phyloP scores from a whole-genome alignment of 176 grass and related monocot genomes.

The Hordeum marinum region DNA sequence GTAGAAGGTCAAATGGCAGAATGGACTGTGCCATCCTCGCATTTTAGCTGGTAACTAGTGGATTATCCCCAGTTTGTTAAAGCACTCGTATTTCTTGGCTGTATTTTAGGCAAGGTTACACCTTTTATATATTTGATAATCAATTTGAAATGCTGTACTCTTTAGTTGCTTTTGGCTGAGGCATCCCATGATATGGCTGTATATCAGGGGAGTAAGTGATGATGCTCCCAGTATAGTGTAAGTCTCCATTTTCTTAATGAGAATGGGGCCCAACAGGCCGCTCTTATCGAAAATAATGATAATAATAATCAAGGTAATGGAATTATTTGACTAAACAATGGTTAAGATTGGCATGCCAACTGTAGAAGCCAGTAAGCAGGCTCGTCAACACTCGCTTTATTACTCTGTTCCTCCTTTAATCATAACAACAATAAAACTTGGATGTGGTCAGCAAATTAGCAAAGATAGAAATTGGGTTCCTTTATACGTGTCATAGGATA shows the following conservation, averaged over 20 bases:
- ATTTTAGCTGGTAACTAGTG: background rate
- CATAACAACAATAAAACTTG: background rate
- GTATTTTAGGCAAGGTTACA: background rate
- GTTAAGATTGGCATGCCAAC: background rate
- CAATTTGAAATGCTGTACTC: background rate
- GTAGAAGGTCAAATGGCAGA: background rate
- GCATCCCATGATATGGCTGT: too few species aligned
- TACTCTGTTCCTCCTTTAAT: background rate
- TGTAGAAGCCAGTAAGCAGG: background rate
- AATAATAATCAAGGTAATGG: background rate
- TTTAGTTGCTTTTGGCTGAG: too few species aligned
- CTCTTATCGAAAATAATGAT: background rate
- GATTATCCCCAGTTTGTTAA: background rate
- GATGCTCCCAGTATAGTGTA: background rate
- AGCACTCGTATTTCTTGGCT: background rate
- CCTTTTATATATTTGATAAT: background rate
- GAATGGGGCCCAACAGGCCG: background rate
- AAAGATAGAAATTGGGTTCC: background rate
- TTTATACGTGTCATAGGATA: background rate
- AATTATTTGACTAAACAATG: background rate
- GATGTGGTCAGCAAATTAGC: background rate
- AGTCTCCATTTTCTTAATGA: background rate
- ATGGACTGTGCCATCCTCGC: background rate
- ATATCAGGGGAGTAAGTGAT: background rate
- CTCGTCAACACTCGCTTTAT: background rate